Conservation (phyloP, 2,329 filamentous ascomycete species). For the Botryotinia calthae region DNA sequence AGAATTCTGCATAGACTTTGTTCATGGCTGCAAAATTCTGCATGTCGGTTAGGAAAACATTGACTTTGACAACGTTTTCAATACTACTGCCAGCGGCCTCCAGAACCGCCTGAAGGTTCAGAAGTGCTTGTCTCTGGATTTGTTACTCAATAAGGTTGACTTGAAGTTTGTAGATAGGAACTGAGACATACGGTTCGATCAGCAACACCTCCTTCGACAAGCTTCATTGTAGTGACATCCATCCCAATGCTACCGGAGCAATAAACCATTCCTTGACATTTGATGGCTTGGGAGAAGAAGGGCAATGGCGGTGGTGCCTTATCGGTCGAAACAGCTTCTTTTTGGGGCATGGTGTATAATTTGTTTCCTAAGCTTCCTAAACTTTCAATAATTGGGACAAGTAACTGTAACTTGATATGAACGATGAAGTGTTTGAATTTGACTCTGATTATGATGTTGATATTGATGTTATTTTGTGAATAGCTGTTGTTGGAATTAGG, state of each 20-base stretch:
- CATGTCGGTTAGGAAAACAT: slow-evolving; percentile 65
- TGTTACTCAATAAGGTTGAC: not conserved
- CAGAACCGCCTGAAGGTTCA: slow-evolving; percentile 58
- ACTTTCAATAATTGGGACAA: slow-evolving; percentile 39
- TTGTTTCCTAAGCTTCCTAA: not conserved
- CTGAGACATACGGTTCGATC: slow-evolving; percentile 49
- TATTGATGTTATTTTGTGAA: not conserved
- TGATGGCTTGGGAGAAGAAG: slow-evolving; percentile 59
- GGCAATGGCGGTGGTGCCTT: slow-evolving; percentile 50
- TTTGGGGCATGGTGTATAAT: slow-evolving; percentile 23
- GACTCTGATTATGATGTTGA: too few species aligned
- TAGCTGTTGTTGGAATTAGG: not conserved
- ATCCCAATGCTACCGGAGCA: slow-evolving; percentile 63
- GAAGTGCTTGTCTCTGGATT: slow-evolving; percentile 51
- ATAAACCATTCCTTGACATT: slow-evolving; percentile 66
- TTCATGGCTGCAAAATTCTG: slow-evolving; percentile 60
- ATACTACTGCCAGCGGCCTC: slow-evolving; percentile 58
- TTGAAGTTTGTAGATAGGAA: not conserved
- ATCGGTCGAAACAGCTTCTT: slow-evolving; percentile 27
- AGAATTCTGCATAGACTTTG: slow-evolving; percentile 52
- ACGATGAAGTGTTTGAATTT: not conserved
- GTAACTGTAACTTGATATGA: not conserved
- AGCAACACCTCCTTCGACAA: slow-evolving; percentile 57
- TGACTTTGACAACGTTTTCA: slow-evolving; percentile 63
- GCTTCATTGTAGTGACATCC: slow-evolving; percentile 51